Evolutionary conservation across 306 rosid genomes (phyloP).

Genomic region (Begonia fuchsioides): DNA sequence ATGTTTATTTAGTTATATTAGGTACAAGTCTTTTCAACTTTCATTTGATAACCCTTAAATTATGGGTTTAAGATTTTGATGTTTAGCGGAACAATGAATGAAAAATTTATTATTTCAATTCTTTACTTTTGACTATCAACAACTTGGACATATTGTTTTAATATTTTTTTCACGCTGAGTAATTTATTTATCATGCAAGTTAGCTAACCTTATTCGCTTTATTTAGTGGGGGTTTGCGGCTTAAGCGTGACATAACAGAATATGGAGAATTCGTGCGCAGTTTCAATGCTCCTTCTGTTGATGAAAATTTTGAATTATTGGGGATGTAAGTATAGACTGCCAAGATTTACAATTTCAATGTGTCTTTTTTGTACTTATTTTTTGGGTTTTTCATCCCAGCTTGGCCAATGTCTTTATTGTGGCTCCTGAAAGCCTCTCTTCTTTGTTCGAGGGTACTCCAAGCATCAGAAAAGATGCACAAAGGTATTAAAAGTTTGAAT

Average conservation of each 20-base stretch:
- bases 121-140: too few relatives aligned
- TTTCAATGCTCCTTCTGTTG: slow-evolving; percentile 80
- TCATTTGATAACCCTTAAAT: too few relatives aligned
- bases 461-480: slow-evolving; percentile 95
- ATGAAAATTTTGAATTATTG: slow-evolving; percentile 86
- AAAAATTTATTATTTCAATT: too few relatives aligned
- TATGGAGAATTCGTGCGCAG: slow-evolving; percentile 95
- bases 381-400: slow-evolving; percentile 27
- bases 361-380: slow-evolving; percentile 11
- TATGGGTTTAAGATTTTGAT: too few relatives aligned
- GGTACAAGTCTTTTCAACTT: too few relatives aligned
- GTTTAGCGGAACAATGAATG: too few relatives aligned
- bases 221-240: slow-evolving; percentile 80
- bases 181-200: too few relatives aligned
- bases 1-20: too few relatives aligned
- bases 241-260: slow-evolving; percentile 98
- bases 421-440: slow-evolving; percentile 94
- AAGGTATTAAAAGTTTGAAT: slow-evolving; percentile 29
- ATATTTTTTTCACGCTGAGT: too few relatives aligned
- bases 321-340: slow-evolving; percentile 62
- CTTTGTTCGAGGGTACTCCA: slow-evolving; percentile 91
- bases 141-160: too few relatives aligned
- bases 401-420: slow-evolving; percentile 97
- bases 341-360: slow-evolving; percentile 4
- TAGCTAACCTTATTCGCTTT: too few relatives aligned